A percentile compares a stretch with the other conserved stretches of the same genome.
Evolutionary conservation across 306 rosid genomes (phyloP).

Genomic region (Castanea sativa): DNA sequence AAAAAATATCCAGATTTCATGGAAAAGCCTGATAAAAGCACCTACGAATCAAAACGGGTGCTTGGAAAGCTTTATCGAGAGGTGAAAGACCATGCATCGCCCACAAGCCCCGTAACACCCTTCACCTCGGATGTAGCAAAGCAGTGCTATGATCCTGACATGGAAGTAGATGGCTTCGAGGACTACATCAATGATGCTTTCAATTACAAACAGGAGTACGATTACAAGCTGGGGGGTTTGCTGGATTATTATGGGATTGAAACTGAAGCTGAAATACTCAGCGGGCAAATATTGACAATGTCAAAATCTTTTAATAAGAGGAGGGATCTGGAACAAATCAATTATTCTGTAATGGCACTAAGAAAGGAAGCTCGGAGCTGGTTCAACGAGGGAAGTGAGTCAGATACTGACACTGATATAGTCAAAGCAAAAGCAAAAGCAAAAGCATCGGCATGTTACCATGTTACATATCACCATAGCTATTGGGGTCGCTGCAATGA

Average conservation of each 20-base stretch:
- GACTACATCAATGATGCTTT: slow-evolving; percentile 62
- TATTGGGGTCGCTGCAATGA: slow-evolving; percentile 37
- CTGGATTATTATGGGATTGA: slow-evolving; percentile 74
- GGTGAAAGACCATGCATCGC: slow-evolving; percentile 24
- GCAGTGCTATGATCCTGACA: slow-evolving; percentile 31
- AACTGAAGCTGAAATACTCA: slow-evolving; percentile 72
- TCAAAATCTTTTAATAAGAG: slow-evolving; percentile 46
- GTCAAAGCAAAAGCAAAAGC: slow-evolving; percentile 26
- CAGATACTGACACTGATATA: not conserved
- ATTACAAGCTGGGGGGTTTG: slow-evolving; percentile 53
- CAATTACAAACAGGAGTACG: slow-evolving; percentile 57
- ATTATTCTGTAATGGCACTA: slow-evolving; percentile 49
- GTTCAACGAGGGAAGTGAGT: slow-evolving; percentile 20
- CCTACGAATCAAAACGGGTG: slow-evolving; percentile 31
- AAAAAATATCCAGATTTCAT: slow-evolving; percentile 35
- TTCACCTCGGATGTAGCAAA: slow-evolving; percentile 32
- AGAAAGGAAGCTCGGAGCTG: slow-evolving; percentile 36
- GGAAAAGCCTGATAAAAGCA: slow-evolving; percentile 29
- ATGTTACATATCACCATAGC: slow-evolving; percentile 37
- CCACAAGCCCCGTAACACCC: slow-evolving; percentile 2
- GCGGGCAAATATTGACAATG: slow-evolving; percentile 58
- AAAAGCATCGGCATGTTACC: slow-evolving; percentile 52
- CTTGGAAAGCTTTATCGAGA: slow-evolving; percentile 39
- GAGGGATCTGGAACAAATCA: slow-evolving; percentile 54
- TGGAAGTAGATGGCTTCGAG: slow-evolving; percentile 61